These are phyloP conservation scores for Trichothecium roseum DNA, from an alignment of 2,329 filamentous ascomycete genomes.

Conservation along the genomic window DNA sequence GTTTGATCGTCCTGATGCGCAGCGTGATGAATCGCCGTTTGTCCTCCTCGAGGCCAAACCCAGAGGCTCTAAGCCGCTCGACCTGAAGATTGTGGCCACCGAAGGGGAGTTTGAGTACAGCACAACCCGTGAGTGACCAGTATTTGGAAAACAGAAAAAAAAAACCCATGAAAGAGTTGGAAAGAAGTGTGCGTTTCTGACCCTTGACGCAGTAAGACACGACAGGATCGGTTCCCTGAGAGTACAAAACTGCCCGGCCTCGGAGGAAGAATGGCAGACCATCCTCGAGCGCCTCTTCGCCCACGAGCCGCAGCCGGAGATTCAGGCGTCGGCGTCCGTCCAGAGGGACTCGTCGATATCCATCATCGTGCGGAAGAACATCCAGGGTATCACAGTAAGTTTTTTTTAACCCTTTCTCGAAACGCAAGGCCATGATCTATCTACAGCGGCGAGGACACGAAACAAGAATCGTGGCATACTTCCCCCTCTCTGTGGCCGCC, in stretches of 20 bases:
- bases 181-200: conserved; percentile 10
- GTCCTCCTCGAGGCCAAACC: conserved; percentile 51
- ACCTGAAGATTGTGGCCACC: conserved; percentile 58
- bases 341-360: conserved; percentile 40
- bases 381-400: conserved; percentile 58
- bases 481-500: too few relatives aligned
- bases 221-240: conserved; percentile 41
- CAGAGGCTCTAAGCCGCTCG: conserved; percentile 40
- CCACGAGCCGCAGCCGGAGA: conserved; percentile 35
- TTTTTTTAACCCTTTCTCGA: neutral
- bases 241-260: conserved; percentile 41
- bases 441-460: too few relatives aligned
- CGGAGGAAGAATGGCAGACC: conserved; percentile 55
- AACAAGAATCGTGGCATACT: too few relatives aligned
- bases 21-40: conserved; percentile 31
- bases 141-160: conserved; percentile 2
- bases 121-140: conserved; percentile 39
- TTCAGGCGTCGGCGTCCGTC: conserved; percentile 51
- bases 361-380: conserved; percentile 54
- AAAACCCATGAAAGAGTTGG: too few relatives aligned
- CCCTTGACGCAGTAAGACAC: conserved; percentile 40
- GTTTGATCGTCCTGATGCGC: conserved; percentile 41
- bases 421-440: too few relatives aligned
- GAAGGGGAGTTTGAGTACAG: conserved; percentile 54
- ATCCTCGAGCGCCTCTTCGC: conserved; percentile 49